These are phyloP conservation scores for Pulveroboletus sp. DNA, from an alignment of 768 basidiomycete genomes.

Conservation along the genomic window DNA sequence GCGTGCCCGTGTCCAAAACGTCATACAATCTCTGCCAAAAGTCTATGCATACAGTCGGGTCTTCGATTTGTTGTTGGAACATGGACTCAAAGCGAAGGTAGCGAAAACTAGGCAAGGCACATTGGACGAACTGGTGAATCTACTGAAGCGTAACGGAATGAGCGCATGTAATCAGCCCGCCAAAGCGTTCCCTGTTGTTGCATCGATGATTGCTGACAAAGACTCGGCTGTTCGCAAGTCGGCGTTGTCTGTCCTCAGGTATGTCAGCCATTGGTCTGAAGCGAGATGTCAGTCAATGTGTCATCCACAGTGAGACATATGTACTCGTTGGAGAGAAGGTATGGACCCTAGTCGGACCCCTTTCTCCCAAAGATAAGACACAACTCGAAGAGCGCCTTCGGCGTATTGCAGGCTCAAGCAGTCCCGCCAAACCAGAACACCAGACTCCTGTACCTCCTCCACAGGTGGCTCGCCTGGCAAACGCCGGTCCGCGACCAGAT, in stretches of 20 bases:
- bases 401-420: slow-evolving; percentile 67
- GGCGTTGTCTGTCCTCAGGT: slow-evolving; percentile 79
- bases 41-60: slow-evolving; percentile 92
- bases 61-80: slow-evolving; percentile 81
- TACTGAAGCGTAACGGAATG: slow-evolving; percentile 80
- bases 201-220: slow-evolving; percentile 80
- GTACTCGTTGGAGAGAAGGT: slow-evolving; percentile 79
- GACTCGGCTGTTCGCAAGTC: slow-evolving; percentile 88
- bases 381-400: slow-evolving; percentile 88
- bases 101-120: slow-evolving; percentile 87
- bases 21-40: slow-evolving; percentile 80
- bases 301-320: slow-evolving; percentile 65
- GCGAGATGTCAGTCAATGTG: slow-evolving; percentile 5
- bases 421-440: slow-evolving; percentile 36
- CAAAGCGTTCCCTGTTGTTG: slow-evolving; percentile 76
- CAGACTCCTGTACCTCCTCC: slow-evolving; percentile 40
- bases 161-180: slow-evolving; percentile 68
- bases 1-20: slow-evolving; percentile 71
- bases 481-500: slow-evolving; percentile 41
- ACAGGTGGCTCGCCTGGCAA: slow-evolving; percentile 52
- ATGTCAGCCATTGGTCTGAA: slow-evolving; percentile 20
- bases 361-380: slow-evolving; percentile 85
- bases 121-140: slow-evolving; percentile 71
- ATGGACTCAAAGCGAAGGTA: slow-evolving; percentile 86
- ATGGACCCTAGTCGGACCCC: slow-evolving; percentile 69